Conservation (phyloP, 331 rosid species). For the Phaseolus coccineus region DNA sequence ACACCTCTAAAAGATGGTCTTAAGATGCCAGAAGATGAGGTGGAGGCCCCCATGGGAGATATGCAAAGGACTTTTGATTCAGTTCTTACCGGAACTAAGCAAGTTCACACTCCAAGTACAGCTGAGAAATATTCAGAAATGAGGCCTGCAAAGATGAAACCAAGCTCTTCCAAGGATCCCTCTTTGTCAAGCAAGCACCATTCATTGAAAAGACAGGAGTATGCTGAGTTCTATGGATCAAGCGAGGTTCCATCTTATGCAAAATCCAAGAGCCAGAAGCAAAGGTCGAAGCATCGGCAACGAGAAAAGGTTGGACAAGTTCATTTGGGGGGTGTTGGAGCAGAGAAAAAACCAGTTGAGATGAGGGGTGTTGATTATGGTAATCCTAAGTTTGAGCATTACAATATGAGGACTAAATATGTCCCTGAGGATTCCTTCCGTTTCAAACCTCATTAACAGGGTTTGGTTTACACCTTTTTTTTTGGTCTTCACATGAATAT, state of each 20-base stretch:
- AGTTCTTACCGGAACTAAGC: conserved; percentile 1
- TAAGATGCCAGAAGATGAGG: conserved; percentile 80
- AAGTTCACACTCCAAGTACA: conserved; percentile 57
- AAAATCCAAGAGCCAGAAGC: conserved; percentile 82
- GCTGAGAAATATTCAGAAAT: conserved; percentile 64
- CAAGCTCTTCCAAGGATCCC: conserved; percentile 81
- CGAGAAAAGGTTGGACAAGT: conserved; percentile 82
- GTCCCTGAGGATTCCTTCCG: conserved; percentile 60
- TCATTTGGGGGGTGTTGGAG: conserved; percentile 52
- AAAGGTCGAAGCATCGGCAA: conserved; percentile 75
- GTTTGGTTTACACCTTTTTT: conserved; percentile 33
- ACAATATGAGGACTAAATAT: conserved; percentile 74
- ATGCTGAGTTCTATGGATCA: conserved; percentile 77
- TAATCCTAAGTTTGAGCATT: conserved; percentile 66
- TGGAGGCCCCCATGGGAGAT: conserved; percentile 49
- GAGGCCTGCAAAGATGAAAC: conserved; percentile 75
- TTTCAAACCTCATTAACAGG: conserved; percentile 47
- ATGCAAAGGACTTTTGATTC: conserved; percentile 43
- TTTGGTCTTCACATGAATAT: conserved; percentile 39
- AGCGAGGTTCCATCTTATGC: conserved; percentile 63
- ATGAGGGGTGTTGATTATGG: conserved; percentile 57
- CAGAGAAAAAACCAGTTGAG: conserved; percentile 63
- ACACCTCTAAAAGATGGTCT: conserved; percentile 77
- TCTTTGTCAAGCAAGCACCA: conserved; percentile 75
- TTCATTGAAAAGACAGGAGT: conserved; percentile 71